Evolutionary conservation across 768 basidiomycete species (phyloP).

Genomic region (Gloeostereum incarnatum): DNA sequence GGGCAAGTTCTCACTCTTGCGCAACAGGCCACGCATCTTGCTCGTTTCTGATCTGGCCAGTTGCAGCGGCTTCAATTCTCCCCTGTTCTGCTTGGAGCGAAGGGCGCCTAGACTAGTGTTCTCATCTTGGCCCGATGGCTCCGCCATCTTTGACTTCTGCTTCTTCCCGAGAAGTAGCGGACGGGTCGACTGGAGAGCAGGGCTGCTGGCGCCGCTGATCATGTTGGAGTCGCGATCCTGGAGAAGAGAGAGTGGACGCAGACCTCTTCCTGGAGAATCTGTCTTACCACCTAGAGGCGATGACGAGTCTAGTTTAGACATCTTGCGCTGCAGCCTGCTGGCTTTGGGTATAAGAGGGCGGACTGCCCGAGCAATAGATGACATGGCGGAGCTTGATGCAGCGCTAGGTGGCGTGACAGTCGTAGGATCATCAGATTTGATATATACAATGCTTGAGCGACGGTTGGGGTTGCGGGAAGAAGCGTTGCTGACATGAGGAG

Average conservation of each 20-base stretch:
- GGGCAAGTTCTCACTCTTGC: conserved; percentile 47
- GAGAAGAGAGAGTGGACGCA: conserved; percentile 56
- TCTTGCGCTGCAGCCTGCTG: conserved; percentile 37
- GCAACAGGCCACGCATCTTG: conserved; percentile 48
- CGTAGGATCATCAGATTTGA: conserved; percentile 43
- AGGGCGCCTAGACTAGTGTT: conserved; percentile 18
- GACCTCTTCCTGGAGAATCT: conserved; percentile 32
- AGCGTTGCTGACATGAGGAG: conserved; percentile 14
- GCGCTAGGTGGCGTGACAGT: conserved; percentile 13
- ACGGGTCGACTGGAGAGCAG: conserved; percentile 26
- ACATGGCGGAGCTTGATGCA: conserved; percentile 21
- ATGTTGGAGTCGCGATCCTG: conserved; percentile 44
- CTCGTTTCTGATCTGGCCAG: conserved; percentile 56
- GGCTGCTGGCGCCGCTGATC: conserved; percentile 13
- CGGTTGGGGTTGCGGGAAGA: conserved; percentile 13
- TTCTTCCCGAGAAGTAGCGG: conserved; percentile 54
- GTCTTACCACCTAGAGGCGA: conserved; percentile 19
- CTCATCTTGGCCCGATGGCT: conserved; percentile 19
- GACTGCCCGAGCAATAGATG: conserved; percentile 34
- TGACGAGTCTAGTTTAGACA: conserved; percentile 17
- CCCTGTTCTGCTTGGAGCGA: conserved; percentile 24
- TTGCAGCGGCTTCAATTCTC: conserved; percentile 45
- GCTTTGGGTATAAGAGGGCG: conserved; percentile 45
- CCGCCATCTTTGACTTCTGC: conserved; percentile 25
- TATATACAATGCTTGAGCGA: conserved; percentile 57